Conservation (phyloP, 108 stramenopile species). For the Pseudonitzschia multistriata region DNA sequence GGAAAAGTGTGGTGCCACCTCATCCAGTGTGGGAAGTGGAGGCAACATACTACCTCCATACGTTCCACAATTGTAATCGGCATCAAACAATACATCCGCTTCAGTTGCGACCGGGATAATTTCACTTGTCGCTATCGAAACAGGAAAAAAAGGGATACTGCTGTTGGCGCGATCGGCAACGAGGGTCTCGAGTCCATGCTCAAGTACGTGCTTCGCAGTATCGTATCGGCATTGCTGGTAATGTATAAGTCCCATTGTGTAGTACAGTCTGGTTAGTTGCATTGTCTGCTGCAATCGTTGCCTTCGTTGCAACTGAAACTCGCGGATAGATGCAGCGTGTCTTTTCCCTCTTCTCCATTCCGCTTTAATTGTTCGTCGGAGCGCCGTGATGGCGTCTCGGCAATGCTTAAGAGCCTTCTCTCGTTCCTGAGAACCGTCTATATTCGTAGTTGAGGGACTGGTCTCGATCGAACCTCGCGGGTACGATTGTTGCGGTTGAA, state of each 20-base stretch:
- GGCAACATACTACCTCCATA: neutral
- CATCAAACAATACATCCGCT: neutral
- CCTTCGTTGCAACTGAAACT: neutral
- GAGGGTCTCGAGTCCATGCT: slow-evolving; percentile 3
- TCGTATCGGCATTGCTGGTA: slow-evolving; percentile 12
- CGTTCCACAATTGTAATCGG: neutral
- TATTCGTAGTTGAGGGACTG: too few relatives aligned
- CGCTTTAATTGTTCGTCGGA: neutral
- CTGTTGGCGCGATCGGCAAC: neutral
- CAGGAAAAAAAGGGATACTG: neutral
- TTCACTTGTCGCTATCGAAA: neutral
- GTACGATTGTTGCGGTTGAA: too few relatives aligned
- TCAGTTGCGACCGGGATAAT: neutral
- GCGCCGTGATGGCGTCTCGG: neutral
- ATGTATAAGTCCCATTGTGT: slow-evolving; percentile 12
- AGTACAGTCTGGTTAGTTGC: neutral
- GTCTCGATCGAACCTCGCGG: too few relatives aligned
- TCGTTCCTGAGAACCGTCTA: neutral
- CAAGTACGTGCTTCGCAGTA: slow-evolving; percentile 7
- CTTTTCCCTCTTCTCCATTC: neutral
- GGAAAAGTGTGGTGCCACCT: slow-evolving; percentile 4
- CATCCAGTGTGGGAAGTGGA: slow-evolving; percentile 1
- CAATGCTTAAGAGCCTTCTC: neutral
- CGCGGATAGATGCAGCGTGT: neutral
- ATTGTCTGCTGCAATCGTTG: neutral